These are phyloP conservation scores for Effrenium voratum DNA, from an alignment of 73 alveolate genomes.

Conservation along the genomic window DNA sequence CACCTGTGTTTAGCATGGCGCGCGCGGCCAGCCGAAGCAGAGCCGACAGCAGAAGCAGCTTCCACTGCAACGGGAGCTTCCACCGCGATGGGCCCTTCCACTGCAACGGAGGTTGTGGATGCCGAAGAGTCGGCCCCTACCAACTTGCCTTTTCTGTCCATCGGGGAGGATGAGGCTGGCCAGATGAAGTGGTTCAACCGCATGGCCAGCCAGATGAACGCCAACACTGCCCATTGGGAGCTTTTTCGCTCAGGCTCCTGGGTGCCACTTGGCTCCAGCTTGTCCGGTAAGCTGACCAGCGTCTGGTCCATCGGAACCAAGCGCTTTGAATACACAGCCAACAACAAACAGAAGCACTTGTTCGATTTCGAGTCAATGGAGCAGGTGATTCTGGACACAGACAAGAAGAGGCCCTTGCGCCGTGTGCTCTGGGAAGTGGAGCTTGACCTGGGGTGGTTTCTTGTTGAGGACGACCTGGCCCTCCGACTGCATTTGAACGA, in stretches of 20 bases:
- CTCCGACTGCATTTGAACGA: slow-evolving; percentile 19
- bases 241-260: slow-evolving; percentile 43
- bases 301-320: not conserved
- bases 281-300: not conserved
- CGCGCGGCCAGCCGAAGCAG: not conserved
- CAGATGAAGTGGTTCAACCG: slow-evolving; percentile 44
- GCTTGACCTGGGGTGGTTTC: slow-evolving; percentile 71
- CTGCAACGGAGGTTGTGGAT: not conserved
- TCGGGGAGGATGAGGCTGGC: not conserved
- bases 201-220: slow-evolving; percentile 15
- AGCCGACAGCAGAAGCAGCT: not conserved
- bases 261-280: slow-evolving; percentile 44
- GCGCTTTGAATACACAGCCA: slow-evolving; percentile 1
- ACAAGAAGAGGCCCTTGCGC: slow-evolving; percentile 33
- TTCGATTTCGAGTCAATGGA: slow-evolving; percentile 35
- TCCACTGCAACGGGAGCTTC: too few species aligned
- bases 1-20: slow-evolving; percentile 76
- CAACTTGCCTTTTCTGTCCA: not conserved
- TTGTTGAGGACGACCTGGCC: slow-evolving; percentile 57
- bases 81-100: too few species aligned
- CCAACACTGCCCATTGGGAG: slow-evolving; percentile 59
- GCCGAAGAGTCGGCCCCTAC: not conserved
- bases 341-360: slow-evolving; percentile 26
- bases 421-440: slow-evolving; percentile 59
- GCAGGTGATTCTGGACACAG: slow-evolving; percentile 46